Percentiles rank a stretch among this genome's conserved stretches.
These are phyloP conservation scores for Aspergillus sp. DNA, from an alignment of 2,329 filamentous ascomycete genomes.

Conservation along the genomic window DNA sequence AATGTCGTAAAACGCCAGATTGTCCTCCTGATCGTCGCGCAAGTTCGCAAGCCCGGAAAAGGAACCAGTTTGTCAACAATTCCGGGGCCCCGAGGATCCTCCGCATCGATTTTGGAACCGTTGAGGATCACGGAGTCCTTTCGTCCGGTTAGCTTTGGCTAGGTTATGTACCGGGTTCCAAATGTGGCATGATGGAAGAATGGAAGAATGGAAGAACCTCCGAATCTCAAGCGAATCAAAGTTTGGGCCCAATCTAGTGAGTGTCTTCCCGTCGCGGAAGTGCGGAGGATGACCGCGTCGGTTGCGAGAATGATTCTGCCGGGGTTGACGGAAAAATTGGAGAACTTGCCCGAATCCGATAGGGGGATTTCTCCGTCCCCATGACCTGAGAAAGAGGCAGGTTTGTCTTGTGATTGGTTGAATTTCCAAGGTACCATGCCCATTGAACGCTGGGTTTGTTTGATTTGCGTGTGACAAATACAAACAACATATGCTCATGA, in stretches of 20 bases:
- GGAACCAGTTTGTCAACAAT: neutral
- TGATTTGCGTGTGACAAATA: neutral
- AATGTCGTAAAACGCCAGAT: neutral
- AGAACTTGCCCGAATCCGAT: too few species aligned
- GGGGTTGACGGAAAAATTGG: neutral
- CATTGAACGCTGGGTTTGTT: neutral
- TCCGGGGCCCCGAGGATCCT: conserved; percentile 6
- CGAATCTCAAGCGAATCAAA: neutral
- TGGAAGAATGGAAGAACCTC: neutral
- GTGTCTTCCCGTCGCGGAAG: neutral
- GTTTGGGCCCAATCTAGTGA: neutral
- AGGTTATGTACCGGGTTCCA: neutral
- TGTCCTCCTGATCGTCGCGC: neutral
- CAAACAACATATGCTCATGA: neutral
- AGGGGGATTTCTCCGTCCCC: neutral
- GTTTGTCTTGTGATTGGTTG: neutral
- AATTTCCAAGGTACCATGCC: neutral
- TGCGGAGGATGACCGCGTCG: neutral
- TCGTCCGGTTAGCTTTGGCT: conserved; percentile 4
- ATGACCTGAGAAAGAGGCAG: too few species aligned
- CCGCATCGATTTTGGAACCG: neutral
- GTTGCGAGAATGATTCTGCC: neutral
- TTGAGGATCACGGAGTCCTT: conserved; percentile 5
- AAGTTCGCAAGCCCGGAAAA: neutral
- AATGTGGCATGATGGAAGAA: neutral